These are phyloP conservation scores for Pleurotus tuber-regium DNA, from an alignment of 768 basidiomycete genomes.

Conservation along the genomic window DNA sequence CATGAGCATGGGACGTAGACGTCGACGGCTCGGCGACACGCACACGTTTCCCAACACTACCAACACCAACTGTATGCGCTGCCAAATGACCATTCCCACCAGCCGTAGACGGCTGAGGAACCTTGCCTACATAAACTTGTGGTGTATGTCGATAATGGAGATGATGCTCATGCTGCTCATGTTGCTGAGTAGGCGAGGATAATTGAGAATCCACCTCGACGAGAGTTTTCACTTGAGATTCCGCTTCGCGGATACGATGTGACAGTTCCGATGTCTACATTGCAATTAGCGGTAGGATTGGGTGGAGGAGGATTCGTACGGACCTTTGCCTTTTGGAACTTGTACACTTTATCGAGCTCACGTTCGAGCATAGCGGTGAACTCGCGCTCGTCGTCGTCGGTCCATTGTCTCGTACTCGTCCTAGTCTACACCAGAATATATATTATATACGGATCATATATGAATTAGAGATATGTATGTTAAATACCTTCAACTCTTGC, in stretches of 20 bases:
- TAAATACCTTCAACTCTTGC: conserved; percentile 78
- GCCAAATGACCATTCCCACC: neutral
- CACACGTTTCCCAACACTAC: conserved; percentile 5
- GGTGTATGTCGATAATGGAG: conserved; percentile 6
- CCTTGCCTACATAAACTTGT: neutral
- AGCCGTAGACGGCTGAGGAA: conserved; percentile 1
- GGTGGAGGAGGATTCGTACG: conserved; percentile 14
- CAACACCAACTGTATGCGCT: neutral
- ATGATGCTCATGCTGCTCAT: conserved; percentile 14
- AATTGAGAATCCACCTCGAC: conserved; percentile 51
- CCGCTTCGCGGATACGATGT: conserved; percentile 76
- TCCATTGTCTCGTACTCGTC: conserved; percentile 52
- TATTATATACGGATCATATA: too few relatives aligned
- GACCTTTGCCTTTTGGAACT: conserved; percentile 90
- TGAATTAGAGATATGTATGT: too few relatives aligned
- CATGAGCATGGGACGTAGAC: neutral
- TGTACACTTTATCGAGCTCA: conserved; percentile 92
- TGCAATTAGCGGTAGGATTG: too few relatives aligned
- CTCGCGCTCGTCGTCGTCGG: conserved; percentile 72
- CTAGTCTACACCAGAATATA: neutral
- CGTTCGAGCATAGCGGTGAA: conserved; percentile 77
- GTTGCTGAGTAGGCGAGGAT: conserved; percentile 1
- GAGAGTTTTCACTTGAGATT: conserved; percentile 75
- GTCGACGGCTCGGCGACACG: conserved; percentile 1
- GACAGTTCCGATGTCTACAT: conserved; percentile 82